Conservation (phyloP, 305 asterid species). For the Stenogyne calaminthoides region DNA sequence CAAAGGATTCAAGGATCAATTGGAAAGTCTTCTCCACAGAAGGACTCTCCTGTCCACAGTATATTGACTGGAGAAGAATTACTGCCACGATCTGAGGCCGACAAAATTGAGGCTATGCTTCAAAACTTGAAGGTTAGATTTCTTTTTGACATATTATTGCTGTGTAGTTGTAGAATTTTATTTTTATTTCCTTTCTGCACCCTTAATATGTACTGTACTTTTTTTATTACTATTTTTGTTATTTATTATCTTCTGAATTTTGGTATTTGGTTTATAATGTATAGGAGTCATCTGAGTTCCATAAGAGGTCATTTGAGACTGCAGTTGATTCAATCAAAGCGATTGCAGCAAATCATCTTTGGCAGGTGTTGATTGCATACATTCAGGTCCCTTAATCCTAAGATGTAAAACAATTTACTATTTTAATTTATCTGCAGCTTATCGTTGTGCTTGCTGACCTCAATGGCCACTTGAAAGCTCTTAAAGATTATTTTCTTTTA, state of each 20-base stretch:
- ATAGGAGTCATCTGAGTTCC: conserved; percentile 95
- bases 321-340: conserved; percentile 77
- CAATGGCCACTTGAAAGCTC: conserved; percentile 98
- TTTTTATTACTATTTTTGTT: background rate
- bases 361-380: conserved; percentile 75
- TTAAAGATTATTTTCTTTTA: conserved; percentile 94
- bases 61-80: conserved; percentile 67
- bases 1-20: conserved; percentile 59
- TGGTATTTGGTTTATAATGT: conserved; percentile 32
- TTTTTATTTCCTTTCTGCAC: conserved; percentile 6
- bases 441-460: conserved; percentile 97
- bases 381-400: conserved; percentile 22
- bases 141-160: conserved; percentile 18
- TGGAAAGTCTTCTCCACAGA: conserved; percentile 46
- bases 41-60: conserved; percentile 51
- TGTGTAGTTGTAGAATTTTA: conserved; percentile 13
- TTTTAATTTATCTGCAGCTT: conserved; percentile 66
- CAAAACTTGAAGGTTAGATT: conserved; percentile 74
- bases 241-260: conserved; percentile 19
- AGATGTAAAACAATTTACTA: conserved; percentile 24
- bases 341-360: conserved; percentile 98
- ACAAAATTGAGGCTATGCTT: conserved; percentile 90
- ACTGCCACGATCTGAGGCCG: conserved; percentile 92
- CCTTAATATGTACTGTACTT: background rate
- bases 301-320: conserved; percentile 89